Percentiles rank a stretch among this genome's conserved stretches.
Evolutionary conservation across 352 stramenopile species (phyloP).

Genomic region (Phytophthora lateralis): DNA sequence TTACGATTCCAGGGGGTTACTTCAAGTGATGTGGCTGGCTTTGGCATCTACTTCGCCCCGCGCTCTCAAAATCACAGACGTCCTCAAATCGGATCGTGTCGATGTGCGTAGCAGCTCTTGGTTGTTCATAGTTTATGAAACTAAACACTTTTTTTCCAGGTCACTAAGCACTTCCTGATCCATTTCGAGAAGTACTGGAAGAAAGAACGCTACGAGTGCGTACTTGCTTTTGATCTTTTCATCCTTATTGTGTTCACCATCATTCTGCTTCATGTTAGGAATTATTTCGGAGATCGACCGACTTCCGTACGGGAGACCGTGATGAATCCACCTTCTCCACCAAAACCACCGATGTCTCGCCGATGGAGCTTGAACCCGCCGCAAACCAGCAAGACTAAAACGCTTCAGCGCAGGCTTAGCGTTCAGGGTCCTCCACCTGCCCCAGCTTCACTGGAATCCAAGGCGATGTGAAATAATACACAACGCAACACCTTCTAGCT

Average conservation of each 20-base stretch:
- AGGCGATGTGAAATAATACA: conserved; percentile 8
- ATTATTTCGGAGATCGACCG: conserved; percentile 60
- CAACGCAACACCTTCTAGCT: neutral
- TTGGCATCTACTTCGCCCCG: conserved; percentile 57
- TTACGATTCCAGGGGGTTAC: conserved; percentile 47
- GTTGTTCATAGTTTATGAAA: neutral
- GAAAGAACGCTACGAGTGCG: conserved; percentile 69
- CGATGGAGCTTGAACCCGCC: conserved; percentile 55
- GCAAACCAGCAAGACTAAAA: conserved; percentile 32
- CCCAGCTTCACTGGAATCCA: conserved; percentile 10
- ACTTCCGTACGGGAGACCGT: conserved; percentile 1
- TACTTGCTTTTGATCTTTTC: conserved; percentile 5
- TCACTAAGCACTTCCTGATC: conserved; percentile 66
- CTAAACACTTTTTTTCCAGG: conserved; percentile 32
- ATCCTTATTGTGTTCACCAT: conserved; percentile 1
- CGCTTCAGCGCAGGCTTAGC: conserved; percentile 50
- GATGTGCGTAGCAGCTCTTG: conserved; percentile 31
- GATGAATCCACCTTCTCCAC: conserved; percentile 12
- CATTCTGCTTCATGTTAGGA: conserved; percentile 24
- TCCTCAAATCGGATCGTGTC: conserved; percentile 74
- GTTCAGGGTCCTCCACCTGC: conserved; percentile 33
- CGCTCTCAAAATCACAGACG: conserved; percentile 65
- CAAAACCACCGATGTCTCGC: conserved; percentile 28
- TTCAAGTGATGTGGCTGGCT: conserved; percentile 86
- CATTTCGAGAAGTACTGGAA: conserved; percentile 88